Base-by-base conservation (phyloP, 177 flowering plant species). In the Vitis hybrid region DNA sequence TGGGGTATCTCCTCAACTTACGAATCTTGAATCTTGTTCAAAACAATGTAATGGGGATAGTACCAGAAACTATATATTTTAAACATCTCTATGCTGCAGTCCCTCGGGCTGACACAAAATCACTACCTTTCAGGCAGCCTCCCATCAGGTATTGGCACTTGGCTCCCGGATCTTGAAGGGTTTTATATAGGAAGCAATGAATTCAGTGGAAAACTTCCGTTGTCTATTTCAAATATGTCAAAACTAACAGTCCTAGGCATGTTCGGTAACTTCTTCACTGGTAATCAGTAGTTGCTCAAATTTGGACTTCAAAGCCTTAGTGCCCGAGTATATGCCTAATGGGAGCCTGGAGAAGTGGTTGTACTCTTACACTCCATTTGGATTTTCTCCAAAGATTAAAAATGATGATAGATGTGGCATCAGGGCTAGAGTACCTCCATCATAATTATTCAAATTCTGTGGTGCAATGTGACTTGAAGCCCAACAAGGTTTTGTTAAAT, bases 171-270 rank as follows among this genome's bases (percentile, higher is more conserved):
- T 15, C 73, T 63, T 27, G 7, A 62, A 50, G 1, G 20, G 15
- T 18, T 70, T 12, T 3, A 11, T 20, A 8, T 54, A 2, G 27
- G 32, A 2, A 11, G 3, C 9, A 70, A 70, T 32, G 35, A 53
- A 1, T 8, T 70, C 14, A 41, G 7, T 13, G 73, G 73, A 35
- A n/a, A 17, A 17, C 30, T 70, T 18, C 73, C 73, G 9, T 9
- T 5, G n/a, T 63, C n/a, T 8, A 70, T 70, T 7, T 10, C 20
- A 3, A 70, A 70, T 24, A 55, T 30, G 32, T 61, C 60, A 4
- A 49, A 32, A 13, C 61, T 62, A 21, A 21, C 1, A 21, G 21
- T 1, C 27, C 3, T 68, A 51, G 63, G 18, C 11, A 11, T 58
- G 41, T 7, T 5, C 6, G 1, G 3, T 13, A 70, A 70, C 53